These are phyloP conservation scores for Coemansia sp. DNA, from an alignment of 192 early-diverging fungal genomes.

Conservation along the genomic window DNA sequence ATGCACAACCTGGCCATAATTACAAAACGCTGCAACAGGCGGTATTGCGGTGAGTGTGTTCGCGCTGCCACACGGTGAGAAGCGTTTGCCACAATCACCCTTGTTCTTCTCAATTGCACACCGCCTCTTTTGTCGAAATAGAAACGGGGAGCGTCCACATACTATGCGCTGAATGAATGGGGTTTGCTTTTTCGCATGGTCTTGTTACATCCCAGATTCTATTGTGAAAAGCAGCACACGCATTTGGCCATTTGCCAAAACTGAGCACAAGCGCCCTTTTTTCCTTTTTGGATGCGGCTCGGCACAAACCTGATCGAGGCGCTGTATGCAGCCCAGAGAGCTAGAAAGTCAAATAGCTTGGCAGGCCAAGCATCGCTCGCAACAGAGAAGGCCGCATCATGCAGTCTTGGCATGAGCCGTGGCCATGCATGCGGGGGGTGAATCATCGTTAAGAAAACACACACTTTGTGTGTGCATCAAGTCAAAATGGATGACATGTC, in stretches of 20 bases:
- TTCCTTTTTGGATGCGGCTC: not conserved
- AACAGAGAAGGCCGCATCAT: not conserved
- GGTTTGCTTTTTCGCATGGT: not conserved
- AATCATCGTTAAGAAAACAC: not conserved
- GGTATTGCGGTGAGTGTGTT: not conserved
- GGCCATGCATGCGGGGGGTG: not conserved
- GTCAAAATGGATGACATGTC: not conserved
- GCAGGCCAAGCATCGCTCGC: not conserved
- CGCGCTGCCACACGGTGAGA: slow-evolving; percentile 1
- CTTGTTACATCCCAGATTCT: not conserved
- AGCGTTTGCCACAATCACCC: not conserved
- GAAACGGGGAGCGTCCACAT: not conserved
- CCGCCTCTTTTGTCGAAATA: slow-evolving; percentile 4
- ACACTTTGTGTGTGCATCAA: not conserved
- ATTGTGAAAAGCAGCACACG: not conserved
- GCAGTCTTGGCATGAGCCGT: not conserved
- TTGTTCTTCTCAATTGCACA: slow-evolving; percentile 8
- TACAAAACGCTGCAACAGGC: not conserved
- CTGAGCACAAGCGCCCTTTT: not conserved
- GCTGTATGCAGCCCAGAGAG: not conserved
- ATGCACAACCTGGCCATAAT: not conserved
- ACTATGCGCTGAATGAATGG: not conserved
- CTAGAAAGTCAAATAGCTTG: not conserved
- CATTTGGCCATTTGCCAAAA: not conserved
- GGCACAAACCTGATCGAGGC: not conserved